These are phyloP conservation scores for Ustilago crameri DNA, from an alignment of 1,284 basidiomycete species.

Conservation along the genomic window DNA sequence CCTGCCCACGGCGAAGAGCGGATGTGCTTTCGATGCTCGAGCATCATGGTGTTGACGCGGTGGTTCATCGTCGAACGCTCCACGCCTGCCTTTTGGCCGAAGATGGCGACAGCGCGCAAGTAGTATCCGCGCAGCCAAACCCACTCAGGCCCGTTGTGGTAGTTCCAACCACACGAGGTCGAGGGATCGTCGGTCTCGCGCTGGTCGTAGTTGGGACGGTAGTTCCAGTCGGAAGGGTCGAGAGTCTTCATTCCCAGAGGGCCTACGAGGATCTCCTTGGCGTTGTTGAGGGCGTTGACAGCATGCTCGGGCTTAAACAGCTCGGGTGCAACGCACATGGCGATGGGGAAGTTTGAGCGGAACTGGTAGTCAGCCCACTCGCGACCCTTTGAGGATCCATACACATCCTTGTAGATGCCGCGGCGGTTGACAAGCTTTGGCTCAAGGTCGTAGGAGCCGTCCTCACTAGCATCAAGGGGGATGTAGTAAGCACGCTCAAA, in stretches of 20 bases:
- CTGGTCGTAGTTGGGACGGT: constrained; percentile 62
- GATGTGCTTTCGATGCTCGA: constrained; percentile 55
- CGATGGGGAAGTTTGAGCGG: constrained; percentile 83
- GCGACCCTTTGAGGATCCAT: constrained; percentile 70
- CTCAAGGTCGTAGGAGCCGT: constrained; percentile 79
- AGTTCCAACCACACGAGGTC: constrained; percentile 58
- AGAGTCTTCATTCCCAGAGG: constrained; percentile 63
- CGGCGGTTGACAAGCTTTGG: constrained; percentile 82
- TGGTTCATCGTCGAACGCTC: constrained; percentile 45
- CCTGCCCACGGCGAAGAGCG: constrained; percentile 56
- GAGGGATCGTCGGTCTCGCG: constrained; percentile 48
- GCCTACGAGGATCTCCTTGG: constrained; percentile 50
- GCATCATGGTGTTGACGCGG: constrained; percentile 49
- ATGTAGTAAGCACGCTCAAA: constrained; percentile 94
- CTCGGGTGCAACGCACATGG: constrained; percentile 97
- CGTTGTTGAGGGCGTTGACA: constrained; percentile 71
- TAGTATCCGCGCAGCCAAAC: constrained; percentile 95
- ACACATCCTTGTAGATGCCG: constrained; percentile 98
- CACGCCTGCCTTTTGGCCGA: constrained; percentile 68
- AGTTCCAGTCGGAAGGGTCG: constrained; percentile 61
- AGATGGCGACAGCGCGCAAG: constrained; percentile 79
- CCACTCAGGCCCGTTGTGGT: constrained; percentile 83
- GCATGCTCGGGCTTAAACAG: constrained; percentile 86
- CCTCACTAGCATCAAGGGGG: constrained; percentile 80
- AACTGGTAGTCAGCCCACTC: constrained; percentile 96